Percentiles rank a stretch among this genome's conserved stretches.
Evolutionary conservation across 768 basidiomycete genomes (phyloP).

Genomic region (Boletellus emodensis): DNA sequence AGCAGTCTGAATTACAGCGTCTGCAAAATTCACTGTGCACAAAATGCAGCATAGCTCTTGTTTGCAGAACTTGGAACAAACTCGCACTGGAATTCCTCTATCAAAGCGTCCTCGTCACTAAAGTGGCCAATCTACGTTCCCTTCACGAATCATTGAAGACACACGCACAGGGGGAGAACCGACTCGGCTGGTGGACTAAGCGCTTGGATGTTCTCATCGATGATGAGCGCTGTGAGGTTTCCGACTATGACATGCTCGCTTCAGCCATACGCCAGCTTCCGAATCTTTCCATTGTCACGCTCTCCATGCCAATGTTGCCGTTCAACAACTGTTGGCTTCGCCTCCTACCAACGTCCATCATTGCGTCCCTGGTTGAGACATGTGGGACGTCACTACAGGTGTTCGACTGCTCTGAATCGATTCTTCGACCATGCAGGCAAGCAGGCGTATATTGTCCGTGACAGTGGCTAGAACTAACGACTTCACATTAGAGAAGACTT

Average conservation of each 20-base stretch:
- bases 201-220: constrained; percentile 24
- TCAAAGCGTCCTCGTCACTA: constrained; percentile 20
- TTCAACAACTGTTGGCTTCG: constrained; percentile 26
- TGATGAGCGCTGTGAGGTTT: constrained; percentile 24
- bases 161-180: constrained; percentile 1
- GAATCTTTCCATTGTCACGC: constrained; percentile 21
- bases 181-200: constrained; percentile 26
- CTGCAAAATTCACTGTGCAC: constrained; percentile 23
- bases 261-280: constrained; percentile 23
- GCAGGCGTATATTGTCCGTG: neutral
- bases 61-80: constrained; percentile 24
- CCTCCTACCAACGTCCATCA: constrained; percentile 19
- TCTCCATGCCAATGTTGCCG: constrained; percentile 27
- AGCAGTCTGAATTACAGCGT: constrained; percentile 10
- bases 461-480: neutral
- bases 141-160: constrained; percentile 14
- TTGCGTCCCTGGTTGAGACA: constrained; percentile 22
- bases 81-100: constrained; percentile 23
- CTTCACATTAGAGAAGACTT: constrained; percentile 23
- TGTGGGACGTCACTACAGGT: constrained; percentile 24
- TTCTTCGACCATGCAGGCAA: constrained; percentile 29
- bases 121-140: constrained; percentile 13
- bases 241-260: constrained; percentile 22
- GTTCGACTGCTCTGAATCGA: constrained; percentile 30
- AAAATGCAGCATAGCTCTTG: constrained; percentile 20